Evolutionary conservation across 2,329 filamentous ascomycete genomes (phyloP).

Genomic region (Ceratocystis cubensis): DNA sequence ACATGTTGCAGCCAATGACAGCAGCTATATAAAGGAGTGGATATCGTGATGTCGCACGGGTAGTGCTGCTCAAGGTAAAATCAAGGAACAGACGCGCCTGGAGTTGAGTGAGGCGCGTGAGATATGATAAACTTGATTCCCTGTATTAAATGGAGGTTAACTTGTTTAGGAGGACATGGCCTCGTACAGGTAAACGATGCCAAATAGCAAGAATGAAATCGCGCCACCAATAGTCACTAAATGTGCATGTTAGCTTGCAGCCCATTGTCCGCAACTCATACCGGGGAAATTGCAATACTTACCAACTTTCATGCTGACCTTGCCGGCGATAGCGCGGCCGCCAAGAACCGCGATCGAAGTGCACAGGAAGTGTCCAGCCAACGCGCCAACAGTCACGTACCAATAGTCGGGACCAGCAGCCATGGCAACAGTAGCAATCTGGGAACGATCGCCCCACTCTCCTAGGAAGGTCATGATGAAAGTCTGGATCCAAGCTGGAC

Average conservation of each 20-base stretch:
- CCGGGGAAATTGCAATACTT: conserved; percentile 35
- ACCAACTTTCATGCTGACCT: conserved; percentile 92
- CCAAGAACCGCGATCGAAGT: conserved; percentile 86
- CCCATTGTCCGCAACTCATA: conserved; percentile 22
- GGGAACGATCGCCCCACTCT: conserved; percentile 94
- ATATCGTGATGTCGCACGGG: conserved; percentile 5
- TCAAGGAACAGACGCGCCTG: not conserved
- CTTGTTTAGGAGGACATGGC: conserved; percentile 43
- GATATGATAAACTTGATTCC: not conserved
- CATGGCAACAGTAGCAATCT: conserved; percentile 98
- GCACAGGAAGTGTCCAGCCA: conserved; percentile 76
- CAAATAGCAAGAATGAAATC: conserved; percentile 79
- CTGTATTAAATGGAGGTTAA: not conserved
- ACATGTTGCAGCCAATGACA: not conserved
- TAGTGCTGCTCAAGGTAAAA: not conserved
- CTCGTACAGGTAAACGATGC: conserved; percentile 81
- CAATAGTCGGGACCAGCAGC: conserved; percentile 96
- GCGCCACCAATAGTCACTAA: conserved; percentile 87
- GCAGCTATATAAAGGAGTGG: conserved; percentile 7
- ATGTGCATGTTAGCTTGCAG: conserved; percentile 16
- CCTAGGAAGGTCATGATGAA: conserved; percentile 98
- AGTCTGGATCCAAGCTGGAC: conserved; percentile 95
- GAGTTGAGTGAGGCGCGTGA: not conserved
- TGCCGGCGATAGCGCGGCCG: conserved; percentile 81
- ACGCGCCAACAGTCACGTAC: conserved; percentile 89